Evolutionary conservation across 805 yeast genomes (phyloP), one percentile per base, ranked within the genome.

Genomic region (Candida broadrunensis): DNA sequence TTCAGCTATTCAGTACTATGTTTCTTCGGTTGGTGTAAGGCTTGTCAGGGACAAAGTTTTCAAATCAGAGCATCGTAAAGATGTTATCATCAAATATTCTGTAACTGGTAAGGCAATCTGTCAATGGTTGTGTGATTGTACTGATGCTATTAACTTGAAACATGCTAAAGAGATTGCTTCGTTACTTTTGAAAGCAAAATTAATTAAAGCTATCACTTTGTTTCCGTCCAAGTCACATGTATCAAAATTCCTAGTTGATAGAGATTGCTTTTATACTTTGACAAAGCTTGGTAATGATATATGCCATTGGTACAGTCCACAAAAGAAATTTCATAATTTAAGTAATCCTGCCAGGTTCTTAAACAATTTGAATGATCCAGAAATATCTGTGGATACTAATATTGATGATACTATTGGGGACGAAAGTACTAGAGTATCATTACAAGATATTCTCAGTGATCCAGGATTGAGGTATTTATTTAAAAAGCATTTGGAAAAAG

Each of bases 71-170:
- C 33, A 42, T 11, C 47, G 35, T 19, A 40, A 52, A 19, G 52
- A 53, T 1, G 42, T 51, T 1, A 45, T 23, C 1, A 53, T 73
- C 2, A 63, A 70, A n/a, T 73, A 71, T 49, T 74, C 80, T 39
- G 72, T 87, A 46, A 74, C 85, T 1, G 95, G 97, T 0, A 85
- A 85, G 50, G 84, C 93, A 0, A 66, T 84, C 0, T 75, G 81
- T 61, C 97, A 89, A 54, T 91, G 96, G 96, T 54, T 91, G 5
- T 73, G 84, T 78, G 98, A 91, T 47, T 89, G 97, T 54, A 85
- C 96, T 1, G 93, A 87, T 52, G 67, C 83, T 1, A 57, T 81
- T 48, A 72, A 72, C 38, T 55, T 61, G 0, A 63, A 65, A 11
- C 86, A 80, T 43, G 84, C 88, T 0, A 54, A 67, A 0, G 73